phyloP scores from a whole-genome alignment of 768 basidiomycete genomes.

The Melanogaster broomeanus region DNA sequence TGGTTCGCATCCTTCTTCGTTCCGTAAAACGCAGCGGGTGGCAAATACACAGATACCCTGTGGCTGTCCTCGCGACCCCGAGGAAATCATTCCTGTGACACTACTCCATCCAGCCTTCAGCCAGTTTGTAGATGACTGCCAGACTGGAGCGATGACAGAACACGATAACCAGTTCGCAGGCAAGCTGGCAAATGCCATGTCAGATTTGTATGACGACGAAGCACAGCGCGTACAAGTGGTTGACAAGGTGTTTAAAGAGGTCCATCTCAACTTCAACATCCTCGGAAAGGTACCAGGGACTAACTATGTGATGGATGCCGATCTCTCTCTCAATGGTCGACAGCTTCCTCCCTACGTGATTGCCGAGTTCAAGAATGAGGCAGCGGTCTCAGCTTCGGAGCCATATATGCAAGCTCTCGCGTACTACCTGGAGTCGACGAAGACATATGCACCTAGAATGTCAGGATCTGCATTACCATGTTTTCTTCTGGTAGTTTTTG shows the following conservation, averaged over 20 bases:
- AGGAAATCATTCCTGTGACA: conserved; percentile 3
- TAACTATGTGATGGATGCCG: conserved; percentile 13
- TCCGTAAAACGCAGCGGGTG: background rate
- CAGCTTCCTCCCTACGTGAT: too few species aligned
- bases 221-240: conserved; percentile 3
- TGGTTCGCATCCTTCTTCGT: background rate
- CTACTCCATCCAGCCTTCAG: conserved; percentile 9
- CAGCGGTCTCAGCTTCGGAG: too few species aligned
- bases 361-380: too few species aligned
- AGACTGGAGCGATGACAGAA: background rate
- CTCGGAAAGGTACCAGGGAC: background rate
- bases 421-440: too few species aligned
- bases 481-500: too few species aligned
- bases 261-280: background rate
- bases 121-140: conserved; percentile 11
- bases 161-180: conserved; percentile 12
- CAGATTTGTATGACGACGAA: conserved; percentile 20
- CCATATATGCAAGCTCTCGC: too few species aligned
- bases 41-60: background rate
- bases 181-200: conserved; percentile 20
- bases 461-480: too few species aligned
- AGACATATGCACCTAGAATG: too few species aligned
- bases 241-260: conserved; percentile 7
- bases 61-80: background rate
- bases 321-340: conserved; percentile 6